Conservation (phyloP, 2,329 filamentous ascomycete genomes). For the Parafenestella ontariensis region DNA sequence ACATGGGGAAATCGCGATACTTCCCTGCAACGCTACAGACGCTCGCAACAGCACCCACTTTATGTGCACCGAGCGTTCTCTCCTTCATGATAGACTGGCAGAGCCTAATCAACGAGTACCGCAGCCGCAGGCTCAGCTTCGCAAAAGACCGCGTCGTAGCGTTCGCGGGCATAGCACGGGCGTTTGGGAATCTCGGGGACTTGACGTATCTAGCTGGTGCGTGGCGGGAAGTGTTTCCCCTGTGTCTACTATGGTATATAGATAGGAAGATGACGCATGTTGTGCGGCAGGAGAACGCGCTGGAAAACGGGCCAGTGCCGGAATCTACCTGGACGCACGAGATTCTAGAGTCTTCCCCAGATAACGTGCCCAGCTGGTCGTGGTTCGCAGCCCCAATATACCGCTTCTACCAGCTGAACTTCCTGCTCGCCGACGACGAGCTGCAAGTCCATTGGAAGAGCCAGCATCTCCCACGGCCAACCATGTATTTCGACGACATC, state of each 20-base stretch:
- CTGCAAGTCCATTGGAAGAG: neutral
- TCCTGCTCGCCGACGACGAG: constrained; percentile 3
- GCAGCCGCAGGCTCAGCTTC: neutral
- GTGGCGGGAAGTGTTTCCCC: constrained; percentile 5
- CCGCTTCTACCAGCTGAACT: neutral
- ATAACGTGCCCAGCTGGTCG: constrained; percentile 8
- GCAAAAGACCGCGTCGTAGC: constrained; percentile 14
- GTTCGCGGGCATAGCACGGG: constrained; percentile 13
- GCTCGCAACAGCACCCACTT: neutral
- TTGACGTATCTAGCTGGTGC: constrained; percentile 16
- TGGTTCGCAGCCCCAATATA: constrained; percentile 12
- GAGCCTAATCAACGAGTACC: constrained; percentile 11
- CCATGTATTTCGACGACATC: constrained; percentile 2
- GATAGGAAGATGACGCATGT: neutral
- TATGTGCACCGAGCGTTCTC: neutral
- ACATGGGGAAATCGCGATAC: constrained; percentile 9
- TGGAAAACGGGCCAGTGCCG: neutral
- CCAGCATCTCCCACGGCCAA: neutral
- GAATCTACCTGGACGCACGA: neutral
- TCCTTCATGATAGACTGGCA: constrained; percentile 7
- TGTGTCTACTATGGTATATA: constrained; percentile 13
- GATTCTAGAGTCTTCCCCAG: neutral
- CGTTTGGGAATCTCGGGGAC: neutral
- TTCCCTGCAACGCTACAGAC: neutral
- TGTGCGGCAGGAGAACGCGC: neutral